Evolutionary conservation across 768 basidiomycete genomes (phyloP).

Genomic region (Panellus pusillus): DNA sequence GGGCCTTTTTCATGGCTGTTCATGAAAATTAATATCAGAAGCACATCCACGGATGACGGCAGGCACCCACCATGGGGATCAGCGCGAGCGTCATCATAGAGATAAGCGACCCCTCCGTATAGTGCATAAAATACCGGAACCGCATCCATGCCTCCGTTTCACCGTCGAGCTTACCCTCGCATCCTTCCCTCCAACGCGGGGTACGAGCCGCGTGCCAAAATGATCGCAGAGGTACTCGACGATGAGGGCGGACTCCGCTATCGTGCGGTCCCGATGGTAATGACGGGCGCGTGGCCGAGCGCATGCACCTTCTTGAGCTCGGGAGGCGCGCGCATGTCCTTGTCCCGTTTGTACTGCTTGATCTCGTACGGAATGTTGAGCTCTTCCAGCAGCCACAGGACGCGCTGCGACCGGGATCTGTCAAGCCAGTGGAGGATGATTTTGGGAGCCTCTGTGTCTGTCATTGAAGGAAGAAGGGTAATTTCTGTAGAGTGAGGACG

Average conservation of each 20-base stretch:
- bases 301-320: constrained; percentile 34
- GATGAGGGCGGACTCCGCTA: constrained; percentile 40
- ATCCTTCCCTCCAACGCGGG: constrained; percentile 9
- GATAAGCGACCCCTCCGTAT: constrained; percentile 11
- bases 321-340: constrained; percentile 24
- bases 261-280: constrained; percentile 37
- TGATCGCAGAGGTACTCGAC: constrained; percentile 22
- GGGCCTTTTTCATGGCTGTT: constrained; percentile 11
- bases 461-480: no score
- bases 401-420: constrained; percentile 34
- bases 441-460: not conserved
- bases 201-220: constrained; percentile 8
- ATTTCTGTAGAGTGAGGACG: no score
- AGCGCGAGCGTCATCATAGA: not conserved
- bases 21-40: not conserved
- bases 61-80: not conserved
- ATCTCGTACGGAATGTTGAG: constrained; percentile 38
- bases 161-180: constrained; percentile 4
- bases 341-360: constrained; percentile 30
- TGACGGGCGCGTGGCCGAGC: constrained; percentile 38
- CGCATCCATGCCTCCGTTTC: constrained; percentile 9
- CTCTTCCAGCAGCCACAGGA: constrained; percentile 44
- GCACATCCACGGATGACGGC: not conserved
- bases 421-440: constrained; percentile 35
- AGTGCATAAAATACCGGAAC: constrained; percentile 14